Percentiles rank a stretch among this genome's conserved stretches.
Evolutionary conservation across 495 filamentous ascomycete species (phyloP).

Genomic region (Cetradonia linearis): DNA sequence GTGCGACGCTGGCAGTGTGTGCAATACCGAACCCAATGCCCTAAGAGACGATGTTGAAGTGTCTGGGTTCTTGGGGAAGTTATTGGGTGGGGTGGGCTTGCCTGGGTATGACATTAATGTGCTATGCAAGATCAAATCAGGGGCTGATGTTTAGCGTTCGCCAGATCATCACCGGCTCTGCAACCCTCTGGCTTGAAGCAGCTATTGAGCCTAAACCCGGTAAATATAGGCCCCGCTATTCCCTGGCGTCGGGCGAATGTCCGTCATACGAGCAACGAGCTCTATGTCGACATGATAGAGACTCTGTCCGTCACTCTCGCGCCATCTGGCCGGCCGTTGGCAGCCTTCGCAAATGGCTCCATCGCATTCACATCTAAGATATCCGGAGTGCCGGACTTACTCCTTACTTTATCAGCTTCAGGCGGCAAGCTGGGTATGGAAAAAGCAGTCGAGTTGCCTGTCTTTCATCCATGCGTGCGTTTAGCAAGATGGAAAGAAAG

Average conservation of each 20-base stretch:
- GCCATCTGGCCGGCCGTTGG: slow-evolving; percentile 76
- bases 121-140: background rate
- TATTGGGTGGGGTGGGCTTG: slow-evolving; percentile 79
- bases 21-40: slow-evolving; percentile 87
- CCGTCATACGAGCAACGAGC: slow-evolving; percentile 89
- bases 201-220: slow-evolving; percentile 33
- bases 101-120: slow-evolving; percentile 45
- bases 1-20: slow-evolving; percentile 86
- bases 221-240: slow-evolving; percentile 45
- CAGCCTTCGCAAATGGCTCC: slow-evolving; percentile 81
- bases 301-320: slow-evolving; percentile 77
- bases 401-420: slow-evolving; percentile 66
- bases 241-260: slow-evolving; percentile 91
- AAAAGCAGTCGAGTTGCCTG: slow-evolving; percentile 70
- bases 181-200: slow-evolving; percentile 37
- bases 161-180: slow-evolving; percentile 37
- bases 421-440: slow-evolving; percentile 54
- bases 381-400: slow-evolving; percentile 82
- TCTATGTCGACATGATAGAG: slow-evolving; percentile 95
- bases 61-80: slow-evolving; percentile 76
- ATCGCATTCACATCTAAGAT: slow-evolving; percentile 94
- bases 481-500: slow-evolving; percentile 74
- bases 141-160: slow-evolving; percentile 10
- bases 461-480: slow-evolving; percentile 93
- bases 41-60: slow-evolving; percentile 86